Base-by-base conservation (phyloP, 2,329 filamentous ascomycete species). In the Volutella citrinella region DNA sequence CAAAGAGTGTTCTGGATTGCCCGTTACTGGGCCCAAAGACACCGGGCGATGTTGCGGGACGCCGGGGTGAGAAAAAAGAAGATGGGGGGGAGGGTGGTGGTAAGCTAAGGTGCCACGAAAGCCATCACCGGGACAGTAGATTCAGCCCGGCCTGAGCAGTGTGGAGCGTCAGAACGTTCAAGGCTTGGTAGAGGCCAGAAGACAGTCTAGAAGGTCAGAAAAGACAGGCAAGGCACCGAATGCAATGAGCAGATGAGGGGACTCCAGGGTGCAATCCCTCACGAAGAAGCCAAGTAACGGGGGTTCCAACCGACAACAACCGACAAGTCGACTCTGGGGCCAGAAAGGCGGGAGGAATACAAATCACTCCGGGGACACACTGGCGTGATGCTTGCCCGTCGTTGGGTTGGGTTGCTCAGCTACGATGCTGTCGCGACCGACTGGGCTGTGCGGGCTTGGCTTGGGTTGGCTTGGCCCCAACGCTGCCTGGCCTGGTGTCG, bases 31-130 rank as follows among this genome's bases (percentile, higher is more conserved):
- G 45, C 43, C 48, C 47, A 51, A 43, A 40, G 41, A 45, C 48
- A 48, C 45, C 49, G 42, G 46, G 38, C 46, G 46, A 56, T 42
- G 44, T 50, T 39, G 45, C 55, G 51, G 42, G 45, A 51, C 43
- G 48, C 51, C 52, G 44, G 52, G 54, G 57, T 52, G 50, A 48
- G 47, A 48, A 30, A 51, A 12, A 22, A 9, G 20, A 22, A 9
- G 20, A 12, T 9, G 49, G 55, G 45, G 55, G 48, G 49, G 49
- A 51, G 49, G 50, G 49, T 52, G 49, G 52, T 51, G 50, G 51
- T 46, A 55, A 48, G 45, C 52, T 54, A 60, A 48, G 48, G 57
- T 61, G 57, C 46, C 57, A 61, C 58, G 47, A 52, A 50, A 51
- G 48, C 51, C 55, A 57, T 56, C 49, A 51, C 51, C 47, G 46